These are phyloP conservation scores for Iris pallida DNA, from an alignment of 116 monocot genomes.

Conservation along the genomic window DNA sequence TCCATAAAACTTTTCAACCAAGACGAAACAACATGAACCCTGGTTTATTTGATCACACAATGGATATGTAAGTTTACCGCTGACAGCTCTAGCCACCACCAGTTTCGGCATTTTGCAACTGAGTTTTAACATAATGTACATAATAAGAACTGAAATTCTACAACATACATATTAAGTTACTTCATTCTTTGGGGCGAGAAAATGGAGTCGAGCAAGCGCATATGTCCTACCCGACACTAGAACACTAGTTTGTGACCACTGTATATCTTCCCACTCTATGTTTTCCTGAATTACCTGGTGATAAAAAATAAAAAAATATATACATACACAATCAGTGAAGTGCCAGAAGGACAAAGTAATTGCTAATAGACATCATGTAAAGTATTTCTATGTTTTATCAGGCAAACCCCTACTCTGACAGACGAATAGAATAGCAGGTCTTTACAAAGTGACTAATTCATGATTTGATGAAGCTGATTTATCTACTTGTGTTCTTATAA, in stretches of 20 bases:
- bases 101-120: constrained; percentile 3
- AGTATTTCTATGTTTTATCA: neutral
- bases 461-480: too few relatives aligned
- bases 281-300: constrained; percentile 78
- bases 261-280: constrained; percentile 92
- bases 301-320: neutral
- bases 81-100: neutral
- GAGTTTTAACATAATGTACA: constrained; percentile 5
- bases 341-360: neutral
- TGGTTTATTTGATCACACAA: neutral
- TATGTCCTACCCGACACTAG: constrained; percentile 84
- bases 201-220: constrained; percentile 64
- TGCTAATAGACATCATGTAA: neutral
- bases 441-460: too few relatives aligned
- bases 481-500: too few relatives aligned
- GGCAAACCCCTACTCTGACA: neutral
- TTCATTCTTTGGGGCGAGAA: constrained; percentile 47
- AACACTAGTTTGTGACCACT: constrained; percentile 89
- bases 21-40: neutral
- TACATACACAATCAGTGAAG: neutral
- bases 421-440: too few relatives aligned
- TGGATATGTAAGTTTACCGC: neutral
- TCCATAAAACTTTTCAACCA: neutral
- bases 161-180: neutral
- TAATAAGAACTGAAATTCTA: neutral